Evolutionary conservation across 2,329 filamentous ascomycete species (phyloP), one percentile per base, ranked within the genome.

Genomic region (Aspergillus brunneoviolaceus): DNA sequence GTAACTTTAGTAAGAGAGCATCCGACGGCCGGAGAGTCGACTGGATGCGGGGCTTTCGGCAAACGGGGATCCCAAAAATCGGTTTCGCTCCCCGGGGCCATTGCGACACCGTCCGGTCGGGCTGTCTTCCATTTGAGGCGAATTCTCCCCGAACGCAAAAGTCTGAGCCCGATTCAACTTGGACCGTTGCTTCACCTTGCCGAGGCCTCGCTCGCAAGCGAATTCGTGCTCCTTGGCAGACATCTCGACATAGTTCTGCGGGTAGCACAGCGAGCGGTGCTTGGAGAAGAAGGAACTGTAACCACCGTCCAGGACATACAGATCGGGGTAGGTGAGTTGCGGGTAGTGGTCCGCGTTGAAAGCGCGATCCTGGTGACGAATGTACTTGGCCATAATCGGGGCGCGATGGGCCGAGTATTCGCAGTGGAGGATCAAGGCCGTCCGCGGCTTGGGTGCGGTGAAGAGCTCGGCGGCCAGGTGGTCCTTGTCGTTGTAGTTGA

Each of bases 401-500:
- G 95, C 95, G 63, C 95, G 91, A 75, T 98, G 94, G 45, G 92
- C 94, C 35, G 95, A 98, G 79, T 98, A 99, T 79, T 99, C 95
- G 85, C 95, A 99, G 80, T 99, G 95, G 70, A 99, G 91, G 67
- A 99, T 88, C 63, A 99, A 79, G 11, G 97, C 82, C 0, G 92
- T 95, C 66, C 87, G 89, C 53, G 88, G 85, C 51, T 85, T 79
- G 69, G 88, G 86, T 19, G 84, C 82, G 31, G 86, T 79, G 75
- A 99, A 96, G 52, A 99, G 85, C 67, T 93, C 87, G 58, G 82
- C 82, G 9, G 92, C 87, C 60, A 99, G 83, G 62, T 90, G 80
- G 70, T 99, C 94, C 78, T 97, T 97, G 80, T 97, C 92, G 78
- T 96, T 98, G 81, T 92, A 95, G 81, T 99, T 99, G 78, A 96